These are phyloP conservation scores for Willaertia magna DNA, from an alignment of 208 protist genomes.

Conservation along the genomic window DNA sequence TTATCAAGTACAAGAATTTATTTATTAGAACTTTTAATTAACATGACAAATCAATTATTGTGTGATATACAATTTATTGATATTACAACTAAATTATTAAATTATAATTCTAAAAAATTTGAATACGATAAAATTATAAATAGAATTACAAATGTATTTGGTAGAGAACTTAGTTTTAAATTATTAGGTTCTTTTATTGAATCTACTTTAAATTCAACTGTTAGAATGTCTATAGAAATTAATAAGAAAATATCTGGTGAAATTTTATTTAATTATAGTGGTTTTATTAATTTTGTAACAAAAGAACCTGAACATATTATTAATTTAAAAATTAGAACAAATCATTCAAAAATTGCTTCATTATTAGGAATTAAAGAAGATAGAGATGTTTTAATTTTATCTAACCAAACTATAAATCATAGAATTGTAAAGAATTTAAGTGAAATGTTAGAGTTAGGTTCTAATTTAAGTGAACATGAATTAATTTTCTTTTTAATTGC, in stretches of 20 bases:
- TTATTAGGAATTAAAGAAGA: neutral
- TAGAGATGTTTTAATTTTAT: neutral
- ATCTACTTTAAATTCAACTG: neutral
- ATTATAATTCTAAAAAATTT: neutral
- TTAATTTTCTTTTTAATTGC: neutral
- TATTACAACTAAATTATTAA: neutral
- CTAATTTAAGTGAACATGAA: neutral
- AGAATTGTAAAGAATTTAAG: neutral
- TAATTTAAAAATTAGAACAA: neutral
- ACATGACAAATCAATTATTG: neutral
- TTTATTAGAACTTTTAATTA: neutral
- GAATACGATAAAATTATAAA: neutral
- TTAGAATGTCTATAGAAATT: neutral
- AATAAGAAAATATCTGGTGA: neutral
- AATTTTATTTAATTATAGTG: neutral
- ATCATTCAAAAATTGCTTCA: neutral
- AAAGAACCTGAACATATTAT: neutral
- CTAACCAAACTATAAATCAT: neutral
- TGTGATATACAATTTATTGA: neutral
- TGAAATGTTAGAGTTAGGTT: neutral
- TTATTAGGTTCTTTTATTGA: neutral
- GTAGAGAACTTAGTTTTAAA: neutral
- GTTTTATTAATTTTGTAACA: neutral
- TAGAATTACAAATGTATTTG: neutral
- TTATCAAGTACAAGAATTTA: neutral